Base-by-base conservation (phyloP, 345 rosid genomes). In the Streptanthus diversifolius region DNA sequence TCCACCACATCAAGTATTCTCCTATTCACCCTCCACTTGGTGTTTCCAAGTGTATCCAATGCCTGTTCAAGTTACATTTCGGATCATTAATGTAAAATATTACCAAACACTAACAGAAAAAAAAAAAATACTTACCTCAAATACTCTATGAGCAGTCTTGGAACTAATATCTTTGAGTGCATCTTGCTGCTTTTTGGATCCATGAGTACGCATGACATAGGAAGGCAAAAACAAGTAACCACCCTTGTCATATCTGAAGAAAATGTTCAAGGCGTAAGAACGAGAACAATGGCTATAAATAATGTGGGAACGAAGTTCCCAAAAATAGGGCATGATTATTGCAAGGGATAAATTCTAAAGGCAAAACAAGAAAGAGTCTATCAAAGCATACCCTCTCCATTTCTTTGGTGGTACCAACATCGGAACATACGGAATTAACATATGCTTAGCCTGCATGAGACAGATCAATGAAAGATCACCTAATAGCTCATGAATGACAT, bases 331-430 rank as follows among this genome's bases (percentile, higher is more conserved):
- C 33, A 60, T 32, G 48, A 24, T 9, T 54, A 66, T 7, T 25
- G 9, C 30, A 30, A n/a, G 24, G 44, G 3, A 33, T 10, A 51
- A 11, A 68, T 51, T 49, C 47, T 59, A 21, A 55, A 68, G 55
- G 63, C 17, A 60, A 60, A 69, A 62, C 15, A 68, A 68, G 41
- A 54, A 69, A 24, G 13, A 75, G 61, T 57, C 55, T 37, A 32
- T 41, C 67, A 51, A 35, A 75, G 44, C 81, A 51, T 95, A 95
- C 99, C 96, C 90, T 87, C 84, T 87, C 97, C 99, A 95, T 77
- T 83, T 95, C 82, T 82, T 90, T 52, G 99, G 99, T 66, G 99
- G 99, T 66, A 95, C 84, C 79, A 95, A 80, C 99, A 95, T 95
- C 27, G 99, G 99, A 75, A 91, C 84, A 64, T 91, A 95, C 48